phyloP scores from a whole-genome alignment of 2,329 filamentous ascomycete genomes.

The Mollisia scopiformis region DNA sequence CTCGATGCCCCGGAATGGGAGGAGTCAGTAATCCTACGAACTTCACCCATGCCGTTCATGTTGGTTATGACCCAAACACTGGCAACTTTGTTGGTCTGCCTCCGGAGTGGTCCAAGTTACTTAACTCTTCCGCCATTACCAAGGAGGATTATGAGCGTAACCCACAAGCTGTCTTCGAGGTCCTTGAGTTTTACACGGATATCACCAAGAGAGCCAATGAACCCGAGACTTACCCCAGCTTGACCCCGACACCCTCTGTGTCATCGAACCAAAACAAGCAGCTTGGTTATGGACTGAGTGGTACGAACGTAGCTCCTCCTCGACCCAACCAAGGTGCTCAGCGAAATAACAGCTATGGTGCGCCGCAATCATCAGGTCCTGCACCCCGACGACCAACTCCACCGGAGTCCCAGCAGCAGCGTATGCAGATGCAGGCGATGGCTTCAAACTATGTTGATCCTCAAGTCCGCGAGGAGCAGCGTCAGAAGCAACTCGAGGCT shows the following conservation, averaged over 20 bases:
- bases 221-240: slow-evolving; percentile 67
- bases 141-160: slow-evolving; percentile 99
- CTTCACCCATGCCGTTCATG: slow-evolving; percentile 95
- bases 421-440: slow-evolving; percentile 61
- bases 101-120: slow-evolving; percentile 93
- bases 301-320: slow-evolving; percentile 66
- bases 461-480: slow-evolving; percentile 54
- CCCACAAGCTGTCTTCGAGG: slow-evolving; percentile 81
- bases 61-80: slow-evolving; percentile 94
- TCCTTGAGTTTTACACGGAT: slow-evolving; percentile 84
- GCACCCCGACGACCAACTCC: slow-evolving; percentile 48
- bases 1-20: slow-evolving; percentile 94
- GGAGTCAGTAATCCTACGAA: slow-evolving; percentile 98
- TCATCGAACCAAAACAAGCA: slow-evolving; percentile 62
- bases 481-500: slow-evolving; percentile 63
- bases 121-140: slow-evolving; percentile 95
- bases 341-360: slow-evolving; percentile 45
- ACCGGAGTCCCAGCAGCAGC: slow-evolving; percentile 50
- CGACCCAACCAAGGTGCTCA: slow-evolving; percentile 60
- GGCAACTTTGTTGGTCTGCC: slow-evolving; percentile 94
- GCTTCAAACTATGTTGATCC: slow-evolving; percentile 56
- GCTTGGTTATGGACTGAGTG: slow-evolving; percentile 56
- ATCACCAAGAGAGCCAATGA: slow-evolving; percentile 77
- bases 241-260: slow-evolving; percentile 67
- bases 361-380: slow-evolving; percentile 20